Evolutionary conservation across 2,329 filamentous ascomycete species (phyloP), one percentile per base, ranked within the genome.

Genomic region (Pseudogymnoascus sp.): DNA sequence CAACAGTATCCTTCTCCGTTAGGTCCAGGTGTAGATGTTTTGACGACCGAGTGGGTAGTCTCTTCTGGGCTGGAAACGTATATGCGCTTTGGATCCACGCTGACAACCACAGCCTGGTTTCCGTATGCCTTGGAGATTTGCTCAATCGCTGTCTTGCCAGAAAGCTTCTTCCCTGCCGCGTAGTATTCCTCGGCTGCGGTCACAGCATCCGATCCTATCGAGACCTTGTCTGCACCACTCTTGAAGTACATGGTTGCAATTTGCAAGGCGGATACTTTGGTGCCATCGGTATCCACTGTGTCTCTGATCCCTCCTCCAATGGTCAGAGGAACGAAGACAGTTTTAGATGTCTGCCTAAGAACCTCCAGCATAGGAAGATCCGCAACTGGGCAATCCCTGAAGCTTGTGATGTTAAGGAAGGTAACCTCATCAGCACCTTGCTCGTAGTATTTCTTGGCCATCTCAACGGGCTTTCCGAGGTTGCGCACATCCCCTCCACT

Each of bases 171-270:
- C 25, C 88, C 88, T 9, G 81, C 80, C 8, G 84, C 82, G 76
- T 93, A 91, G 79, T 96, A 99, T 71, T 93, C 89, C 75, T 97
- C 93, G 0, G 95, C 95, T 34, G 95, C 95, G 49, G 87, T 83
- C 25, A 99, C 96, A 63, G 95, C 95, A 75, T 99, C 95, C 6
- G 90, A 96, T 8, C 95, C 95, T 72, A 99, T 96, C 60, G 90
- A 96, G 63, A 99, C 93, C 78, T 99, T 99, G 79, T 99, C 95
- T 25, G 95, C 95, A 65, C 95, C 95, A 46, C 88, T 93, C 75
- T 93, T 89, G 84, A 99, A 99, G 82, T 99, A 99, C 84, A 97
- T 88, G 56, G 88, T 93, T 18, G 95, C 95, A 66, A 99, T 91
- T 70, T 97, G 90, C 12, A 97, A 85, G 0, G 95, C 95, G 2